Evolutionary conservation across 257 asterid genomes (phyloP).

Genomic region (Salvia rosmarinus): DNA sequence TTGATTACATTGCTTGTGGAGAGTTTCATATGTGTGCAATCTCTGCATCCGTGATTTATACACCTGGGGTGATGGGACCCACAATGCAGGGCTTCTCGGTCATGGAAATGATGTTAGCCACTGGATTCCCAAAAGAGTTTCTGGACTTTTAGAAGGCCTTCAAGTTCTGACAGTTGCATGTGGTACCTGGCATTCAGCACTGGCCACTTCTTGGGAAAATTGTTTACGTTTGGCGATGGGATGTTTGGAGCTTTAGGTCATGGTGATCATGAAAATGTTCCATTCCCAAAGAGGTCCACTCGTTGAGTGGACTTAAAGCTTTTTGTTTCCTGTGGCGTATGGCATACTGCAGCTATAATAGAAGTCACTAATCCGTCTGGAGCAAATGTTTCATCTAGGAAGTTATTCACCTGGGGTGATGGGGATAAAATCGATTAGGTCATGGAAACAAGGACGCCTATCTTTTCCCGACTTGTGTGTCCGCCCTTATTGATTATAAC

Average conservation of each 20-base stretch:
- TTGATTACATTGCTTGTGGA: conserved; percentile 82
- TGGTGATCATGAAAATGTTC: conserved; percentile 64
- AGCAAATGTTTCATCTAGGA: conserved; percentile 56
- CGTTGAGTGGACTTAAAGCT: conserved; percentile 66
- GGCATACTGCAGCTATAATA: conserved; percentile 94
- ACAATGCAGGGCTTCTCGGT: conserved; percentile 86
- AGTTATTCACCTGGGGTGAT: conserved; percentile 95
- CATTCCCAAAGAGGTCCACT: conserved; percentile 72
- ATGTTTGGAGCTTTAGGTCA: conserved; percentile 89
- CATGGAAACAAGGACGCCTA: conserved; percentile 77
- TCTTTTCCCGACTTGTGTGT: conserved; percentile 78
- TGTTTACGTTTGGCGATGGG: conserved; percentile 92
- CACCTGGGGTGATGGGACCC: conserved; percentile 96
- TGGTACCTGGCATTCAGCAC: conserved; percentile 94
- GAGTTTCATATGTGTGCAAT: conserved; percentile 88
- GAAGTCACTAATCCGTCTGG: conserved; percentile 65
- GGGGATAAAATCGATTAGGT: conserved; percentile 84
- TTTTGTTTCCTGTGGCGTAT: conserved; percentile 84
- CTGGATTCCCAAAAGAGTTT: conserved; percentile 86
- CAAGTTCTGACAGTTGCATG: conserved; percentile 87
- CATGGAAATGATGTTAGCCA: conserved; percentile 89
- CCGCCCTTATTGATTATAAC: conserved; percentile 77
- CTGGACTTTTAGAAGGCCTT: conserved; percentile 75
- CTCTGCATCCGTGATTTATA: conserved; percentile 75
- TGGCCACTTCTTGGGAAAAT: conserved; percentile 67